phyloP scores from a whole-genome alignment of 495 filamentous ascomycete species.

The Penicillium soppii region DNA sequence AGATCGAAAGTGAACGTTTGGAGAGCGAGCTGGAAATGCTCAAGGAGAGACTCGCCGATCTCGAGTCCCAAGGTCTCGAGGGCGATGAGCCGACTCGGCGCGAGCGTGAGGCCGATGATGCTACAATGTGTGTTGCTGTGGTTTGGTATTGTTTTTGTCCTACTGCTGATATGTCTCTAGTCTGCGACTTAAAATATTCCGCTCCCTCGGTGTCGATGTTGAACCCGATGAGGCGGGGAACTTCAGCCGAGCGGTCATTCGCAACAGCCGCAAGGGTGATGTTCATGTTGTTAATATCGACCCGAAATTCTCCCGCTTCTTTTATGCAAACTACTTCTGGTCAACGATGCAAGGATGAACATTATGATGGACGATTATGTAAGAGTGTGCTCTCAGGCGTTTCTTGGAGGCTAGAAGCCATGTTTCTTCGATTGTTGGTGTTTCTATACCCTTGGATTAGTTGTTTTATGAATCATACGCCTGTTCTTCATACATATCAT shows the following conservation, averaged over 20 bases:
- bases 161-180: conserved; percentile 34
- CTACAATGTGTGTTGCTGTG: conserved; percentile 43
- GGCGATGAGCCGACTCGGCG: conserved; percentile 54
- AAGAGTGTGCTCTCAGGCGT: conserved; percentile 15
- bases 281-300: conserved; percentile 95
- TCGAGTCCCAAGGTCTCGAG: conserved; percentile 78
- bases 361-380: neutral
- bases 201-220: conserved; percentile 85
- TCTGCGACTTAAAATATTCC: conserved; percentile 85
- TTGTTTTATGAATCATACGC: conserved; percentile 10
- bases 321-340: conserved; percentile 98
- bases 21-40: conserved; percentile 78
- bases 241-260: conserved; percentile 81
- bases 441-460: conserved; percentile 27
- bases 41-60: conserved; percentile 69
- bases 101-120: conserved; percentile 63
- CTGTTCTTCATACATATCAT: neutral
- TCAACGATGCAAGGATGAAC: conserved; percentile 62
- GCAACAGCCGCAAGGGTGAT: conserved; percentile 84
- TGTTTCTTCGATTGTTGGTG: conserved; percentile 11
- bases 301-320: conserved; percentile 83
- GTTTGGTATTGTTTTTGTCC: neutral
- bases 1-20: conserved; percentile 88
- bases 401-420: conserved; percentile 13
- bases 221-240: conserved; percentile 78